These are phyloP conservation scores for Hypomontagnella monticulosa DNA, from an alignment of 495 filamentous ascomycete genomes.

Conservation along the genomic window DNA sequence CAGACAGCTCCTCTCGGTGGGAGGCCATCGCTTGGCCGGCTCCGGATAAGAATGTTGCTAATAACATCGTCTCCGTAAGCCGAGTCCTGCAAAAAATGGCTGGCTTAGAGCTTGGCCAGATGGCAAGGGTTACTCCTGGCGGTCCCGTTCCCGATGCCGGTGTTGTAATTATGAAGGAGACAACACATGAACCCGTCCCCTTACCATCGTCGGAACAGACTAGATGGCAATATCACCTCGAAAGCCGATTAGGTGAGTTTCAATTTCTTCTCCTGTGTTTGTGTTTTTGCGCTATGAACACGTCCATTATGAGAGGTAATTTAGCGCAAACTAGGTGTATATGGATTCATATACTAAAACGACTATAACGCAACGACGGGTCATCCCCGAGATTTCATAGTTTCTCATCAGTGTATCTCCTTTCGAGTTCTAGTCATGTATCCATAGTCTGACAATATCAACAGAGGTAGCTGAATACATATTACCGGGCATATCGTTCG, in stretches of 20 bases:
- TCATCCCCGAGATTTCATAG: too few species aligned
- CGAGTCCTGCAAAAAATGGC: constrained; percentile 42
- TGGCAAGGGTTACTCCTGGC: constrained; percentile 39
- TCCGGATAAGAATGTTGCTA: constrained; percentile 45
- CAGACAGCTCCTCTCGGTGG: constrained; percentile 20
- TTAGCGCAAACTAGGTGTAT: background rate
- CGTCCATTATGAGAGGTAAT: background rate
- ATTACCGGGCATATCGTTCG: constrained; percentile 59
- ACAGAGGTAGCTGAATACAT: constrained; percentile 57
- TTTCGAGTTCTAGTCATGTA: constrained; percentile 6
- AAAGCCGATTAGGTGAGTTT: constrained; percentile 62
- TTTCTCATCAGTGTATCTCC: background rate
- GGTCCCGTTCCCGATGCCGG: constrained; percentile 39
- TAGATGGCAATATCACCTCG: constrained; percentile 72
- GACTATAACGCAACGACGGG: too few species aligned
- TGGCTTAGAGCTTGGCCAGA: constrained; percentile 42
- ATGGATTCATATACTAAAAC: background rate
- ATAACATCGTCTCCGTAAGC: constrained; percentile 45
- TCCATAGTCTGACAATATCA: constrained; percentile 21
- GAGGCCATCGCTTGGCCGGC: constrained; percentile 45
- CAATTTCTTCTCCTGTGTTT: background rate
- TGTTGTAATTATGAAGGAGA: constrained; percentile 41
- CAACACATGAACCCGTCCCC: constrained; percentile 27
- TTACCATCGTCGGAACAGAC: constrained; percentile 53
- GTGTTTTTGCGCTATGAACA: background rate